phyloP scores from a whole-genome alignment of 352 stramenopile species.

The Phytophthora meadii region DNA sequence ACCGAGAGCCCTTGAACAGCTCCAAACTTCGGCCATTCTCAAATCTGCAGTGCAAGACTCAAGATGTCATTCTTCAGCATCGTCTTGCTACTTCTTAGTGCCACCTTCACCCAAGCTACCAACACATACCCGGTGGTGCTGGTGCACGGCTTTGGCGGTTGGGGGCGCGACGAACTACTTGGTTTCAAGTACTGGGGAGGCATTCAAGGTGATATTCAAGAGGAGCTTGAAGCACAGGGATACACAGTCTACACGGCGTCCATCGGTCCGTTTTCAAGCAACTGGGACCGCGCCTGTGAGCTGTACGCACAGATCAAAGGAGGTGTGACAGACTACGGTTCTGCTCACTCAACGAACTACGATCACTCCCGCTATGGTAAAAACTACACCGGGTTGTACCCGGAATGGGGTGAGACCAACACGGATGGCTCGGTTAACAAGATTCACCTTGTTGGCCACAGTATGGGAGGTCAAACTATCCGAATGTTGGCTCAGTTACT shows the following conservation, averaged over 20 bases:
- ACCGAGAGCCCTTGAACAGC: constrained; percentile 3
- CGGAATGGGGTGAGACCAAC: constrained; percentile 59
- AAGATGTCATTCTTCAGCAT: constrained; percentile 24
- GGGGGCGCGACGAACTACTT: constrained; percentile 48
- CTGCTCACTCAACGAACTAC: constrained; percentile 41
- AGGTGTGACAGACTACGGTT: constrained; percentile 52
- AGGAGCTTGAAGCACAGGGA: constrained; percentile 47
- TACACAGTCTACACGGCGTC: constrained; percentile 59
- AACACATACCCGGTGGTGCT: constrained; percentile 62
- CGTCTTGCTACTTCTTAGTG: constrained; percentile 23
- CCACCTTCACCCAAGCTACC: constrained; percentile 14
- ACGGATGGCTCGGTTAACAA: constrained; percentile 59
- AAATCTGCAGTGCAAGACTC: constrained; percentile 3
- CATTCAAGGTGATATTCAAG: constrained; percentile 51
- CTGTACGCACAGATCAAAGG: constrained; percentile 72
- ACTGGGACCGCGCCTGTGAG: constrained; percentile 73
- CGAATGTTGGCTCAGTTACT: constrained; percentile 76
- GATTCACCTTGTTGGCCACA: constrained; percentile 76
- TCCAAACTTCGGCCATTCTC: constrained; percentile 13
- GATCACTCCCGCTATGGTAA: constrained; percentile 48
- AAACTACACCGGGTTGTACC: constrained; percentile 60
- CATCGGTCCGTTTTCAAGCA: constrained; percentile 62
- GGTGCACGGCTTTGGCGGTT: constrained; percentile 61
- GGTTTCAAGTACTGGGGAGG: constrained; percentile 62
- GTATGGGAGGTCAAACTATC: constrained; percentile 77